Evolutionary conservation across 805 yeast genomes (phyloP).

Genomic region (Candida gorgasii): DNA sequence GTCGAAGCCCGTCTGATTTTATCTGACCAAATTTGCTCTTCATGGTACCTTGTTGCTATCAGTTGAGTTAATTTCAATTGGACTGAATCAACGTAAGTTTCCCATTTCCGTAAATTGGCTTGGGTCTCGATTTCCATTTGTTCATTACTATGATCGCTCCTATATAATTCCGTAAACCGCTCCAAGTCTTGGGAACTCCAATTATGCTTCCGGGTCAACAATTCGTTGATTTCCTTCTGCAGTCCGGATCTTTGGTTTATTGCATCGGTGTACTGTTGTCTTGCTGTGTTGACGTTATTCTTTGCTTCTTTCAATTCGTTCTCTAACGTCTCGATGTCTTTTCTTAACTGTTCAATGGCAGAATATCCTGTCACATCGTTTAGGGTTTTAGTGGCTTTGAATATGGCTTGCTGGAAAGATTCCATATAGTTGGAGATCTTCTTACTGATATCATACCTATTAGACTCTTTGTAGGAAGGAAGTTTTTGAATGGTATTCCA

Average conservation of each 20-base stretch:
- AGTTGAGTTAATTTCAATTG: conserved; percentile 71
- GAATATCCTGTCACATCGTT: conserved; percentile 94
- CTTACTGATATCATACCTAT: conserved; percentile 36
- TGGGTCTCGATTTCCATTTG: conserved; percentile 56
- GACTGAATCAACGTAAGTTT: conserved; percentile 62
- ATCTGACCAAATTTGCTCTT: conserved; percentile 98
- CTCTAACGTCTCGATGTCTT: conserved; percentile 60
- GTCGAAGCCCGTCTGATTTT: conserved; percentile 91
- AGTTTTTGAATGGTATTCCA: conserved; percentile 16
- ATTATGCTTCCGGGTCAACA: conserved; percentile 76
- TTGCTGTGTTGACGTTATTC: conserved; percentile 47
- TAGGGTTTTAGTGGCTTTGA: conserved; percentile 64
- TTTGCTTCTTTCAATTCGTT: conserved; percentile 49
- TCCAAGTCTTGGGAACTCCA: conserved; percentile 85
- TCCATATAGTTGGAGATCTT: conserved; percentile 51
- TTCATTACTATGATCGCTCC: conserved; percentile 77
- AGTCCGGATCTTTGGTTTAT: conserved; percentile 63
- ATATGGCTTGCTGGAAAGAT: conserved; percentile 56
- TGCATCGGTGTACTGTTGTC: conserved; percentile 57
- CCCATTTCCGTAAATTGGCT: conserved; percentile 50
- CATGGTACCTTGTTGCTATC: conserved; percentile 87
- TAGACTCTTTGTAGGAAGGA: conserved; percentile 48
- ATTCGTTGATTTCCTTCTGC: conserved; percentile 84
- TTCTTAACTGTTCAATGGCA: conserved; percentile 69
- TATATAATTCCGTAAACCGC: conserved; percentile 76